These are phyloP conservation scores for Prosopis cineraria DNA, from an alignment of 306 rosid species.

Conservation along the genomic window DNA sequence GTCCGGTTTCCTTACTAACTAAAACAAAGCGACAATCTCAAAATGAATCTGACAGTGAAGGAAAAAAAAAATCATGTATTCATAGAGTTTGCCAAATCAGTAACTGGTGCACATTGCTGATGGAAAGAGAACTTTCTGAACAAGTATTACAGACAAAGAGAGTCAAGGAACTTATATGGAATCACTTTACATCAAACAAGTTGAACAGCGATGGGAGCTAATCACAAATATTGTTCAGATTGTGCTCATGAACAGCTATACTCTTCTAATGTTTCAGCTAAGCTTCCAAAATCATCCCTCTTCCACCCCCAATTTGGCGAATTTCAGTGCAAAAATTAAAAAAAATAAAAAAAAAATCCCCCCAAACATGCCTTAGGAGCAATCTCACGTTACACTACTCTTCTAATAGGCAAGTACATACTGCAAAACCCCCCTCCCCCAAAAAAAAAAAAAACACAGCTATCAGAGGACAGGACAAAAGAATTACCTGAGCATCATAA, in stretches of 20 bases:
- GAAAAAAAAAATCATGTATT: background rate
- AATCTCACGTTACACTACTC: background rate
- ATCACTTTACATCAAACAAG: constrained; percentile 15
- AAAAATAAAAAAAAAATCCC: too few relatives aligned
- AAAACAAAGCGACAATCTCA: background rate
- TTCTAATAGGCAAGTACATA: background rate
- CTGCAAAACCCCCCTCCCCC: background rate
- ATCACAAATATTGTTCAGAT: constrained; percentile 5
- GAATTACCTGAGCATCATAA: constrained; percentile 70
- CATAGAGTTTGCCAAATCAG: background rate
- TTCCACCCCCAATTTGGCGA: background rate
- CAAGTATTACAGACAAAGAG: constrained; percentile 1
- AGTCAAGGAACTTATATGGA: background rate
- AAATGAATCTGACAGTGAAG: background rate
- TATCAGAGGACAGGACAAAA: constrained; percentile 13
- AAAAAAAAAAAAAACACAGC: background rate
- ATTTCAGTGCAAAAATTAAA: background rate
- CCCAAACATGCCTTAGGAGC: background rate
- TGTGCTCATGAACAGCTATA: background rate
- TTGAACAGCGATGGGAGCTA: background rate
- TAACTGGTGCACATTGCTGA: background rate
- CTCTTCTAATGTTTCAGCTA: too few relatives aligned
- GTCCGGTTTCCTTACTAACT: background rate
- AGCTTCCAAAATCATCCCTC: background rate
- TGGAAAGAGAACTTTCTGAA: constrained; percentile 6